phyloP scores from a whole-genome alignment of 2,329 filamentous ascomycete species.

The Ophiosphaerella narmari region DNA sequence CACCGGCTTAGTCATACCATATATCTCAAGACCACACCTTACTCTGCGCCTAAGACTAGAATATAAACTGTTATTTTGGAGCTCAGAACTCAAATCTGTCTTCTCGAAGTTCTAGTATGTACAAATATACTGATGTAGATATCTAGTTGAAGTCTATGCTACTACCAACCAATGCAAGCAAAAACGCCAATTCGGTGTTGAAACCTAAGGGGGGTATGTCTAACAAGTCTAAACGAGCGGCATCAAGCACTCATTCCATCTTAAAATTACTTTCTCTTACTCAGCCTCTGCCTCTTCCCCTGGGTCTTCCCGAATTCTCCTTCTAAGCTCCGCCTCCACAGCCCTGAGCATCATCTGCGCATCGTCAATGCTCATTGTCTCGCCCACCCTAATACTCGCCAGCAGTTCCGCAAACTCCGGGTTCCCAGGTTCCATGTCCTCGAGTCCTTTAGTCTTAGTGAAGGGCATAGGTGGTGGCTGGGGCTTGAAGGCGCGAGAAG shows the following conservation, averaged over 20 bases:
- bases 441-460: neutral
- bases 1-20: slow-evolving; percentile 15
- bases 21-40: too few species aligned
- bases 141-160: neutral
- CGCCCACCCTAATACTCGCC: slow-evolving; percentile 19
- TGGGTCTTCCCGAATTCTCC: slow-evolving; percentile 4
- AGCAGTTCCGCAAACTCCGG: slow-evolving; percentile 25
- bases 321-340: slow-evolving; percentile 18
- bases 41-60: too few species aligned
- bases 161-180: neutral
- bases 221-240: slow-evolving; percentile 11
- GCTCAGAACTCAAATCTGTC: neutral
- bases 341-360: slow-evolving; percentile 23
- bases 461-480: slow-evolving; percentile 12
- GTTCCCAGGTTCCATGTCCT: slow-evolving; percentile 22
- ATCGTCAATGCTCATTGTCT: slow-evolving; percentile 19
- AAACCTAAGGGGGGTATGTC: slow-evolving; percentile 18
- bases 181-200: slow-evolving; percentile 17
- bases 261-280: slow-evolving; percentile 5
- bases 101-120: neutral
- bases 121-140: neutral
- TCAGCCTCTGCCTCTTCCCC: slow-evolving; percentile 6
- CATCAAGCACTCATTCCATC: slow-evolving; percentile 13
- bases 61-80: neutral
- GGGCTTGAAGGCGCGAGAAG: slow-evolving; percentile 35